These are phyloP conservation scores for Euphorbia peplus DNA, from an alignment of 345 rosid species.

Conservation along the genomic window DNA sequence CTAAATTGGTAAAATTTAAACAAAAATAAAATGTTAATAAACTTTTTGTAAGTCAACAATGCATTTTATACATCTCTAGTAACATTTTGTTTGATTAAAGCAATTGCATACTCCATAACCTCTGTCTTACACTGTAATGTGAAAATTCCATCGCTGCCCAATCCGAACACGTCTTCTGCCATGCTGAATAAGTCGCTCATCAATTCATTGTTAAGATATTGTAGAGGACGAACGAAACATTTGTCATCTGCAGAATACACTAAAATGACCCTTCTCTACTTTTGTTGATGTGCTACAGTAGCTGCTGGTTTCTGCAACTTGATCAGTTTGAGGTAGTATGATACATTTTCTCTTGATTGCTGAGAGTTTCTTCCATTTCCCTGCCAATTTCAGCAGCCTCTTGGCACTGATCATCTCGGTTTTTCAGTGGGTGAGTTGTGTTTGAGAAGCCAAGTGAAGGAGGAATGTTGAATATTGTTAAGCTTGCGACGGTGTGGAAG, in stretches of 20 bases:
- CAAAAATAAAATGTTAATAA: too few relatives aligned
- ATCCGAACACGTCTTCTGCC: not conserved
- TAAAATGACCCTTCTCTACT: constrained; percentile 12
- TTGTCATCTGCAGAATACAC: constrained; percentile 4
- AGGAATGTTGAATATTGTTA: too few relatives aligned
- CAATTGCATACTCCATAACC: not conserved
- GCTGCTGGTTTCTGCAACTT: not conserved
- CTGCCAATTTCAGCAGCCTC: too few relatives aligned
- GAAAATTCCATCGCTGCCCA: not conserved
- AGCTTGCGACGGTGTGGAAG: too few relatives aligned
- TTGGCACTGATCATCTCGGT: too few relatives aligned
- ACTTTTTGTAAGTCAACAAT: not conserved
- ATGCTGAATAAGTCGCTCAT: not conserved
- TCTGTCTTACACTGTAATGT: not conserved
- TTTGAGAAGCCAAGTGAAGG: too few relatives aligned
- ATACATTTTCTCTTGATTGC: too few relatives aligned
- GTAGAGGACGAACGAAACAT: not conserved
- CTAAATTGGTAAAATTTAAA: too few relatives aligned
- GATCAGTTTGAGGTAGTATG: too few relatives aligned
- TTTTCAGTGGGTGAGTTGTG: too few relatives aligned
- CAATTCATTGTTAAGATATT: not conserved
- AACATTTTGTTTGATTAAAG: not conserved
- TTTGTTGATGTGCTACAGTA: not conserved
- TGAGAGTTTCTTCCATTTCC: too few relatives aligned
- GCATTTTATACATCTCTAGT: not conserved